Evolutionary conservation across 192 early-diverging fungal genomes (phyloP), one percentile per base, ranked within the genome.

Genomic region (Backusella parvicylindrica): DNA sequence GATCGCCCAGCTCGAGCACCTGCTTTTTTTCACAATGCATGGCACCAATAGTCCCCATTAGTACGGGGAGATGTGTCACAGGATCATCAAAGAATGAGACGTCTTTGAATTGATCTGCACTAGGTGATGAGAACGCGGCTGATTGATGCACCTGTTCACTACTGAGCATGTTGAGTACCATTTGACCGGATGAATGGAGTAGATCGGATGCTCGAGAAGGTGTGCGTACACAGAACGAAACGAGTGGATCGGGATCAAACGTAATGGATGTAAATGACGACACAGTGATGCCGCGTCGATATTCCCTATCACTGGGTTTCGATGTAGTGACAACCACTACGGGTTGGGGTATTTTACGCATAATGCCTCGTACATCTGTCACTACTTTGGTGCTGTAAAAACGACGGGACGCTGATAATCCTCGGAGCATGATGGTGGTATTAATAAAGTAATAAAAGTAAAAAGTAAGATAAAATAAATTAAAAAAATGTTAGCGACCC

Each of bases 201-300:
- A 88, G 66, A 2, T 78, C 79, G 0, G 90, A 89, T 2, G 87
- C 88, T 11, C 84, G 79, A 12, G 91, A 92, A 3, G 89, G 91
- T 0, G 81, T 73, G n/a, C 88, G 86, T 1, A 92, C 84, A 74
- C 84, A 85, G 64, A 92, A 92, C 0, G 88, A 83, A 21, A 92
- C 77, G 15, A 89, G 77, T 8, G 91, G 88, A 6, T 80, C 71
- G 9, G 91, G 91, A 28, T 83, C 71, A 3, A 92, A 76, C 6
- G 88, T 87, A 30, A 92, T 85, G 1, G 91, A 91, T 0, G 88
- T 89, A 64, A 92, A 91, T 5, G 90, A 91, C 11, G 85, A 86
- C 33, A 89, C 86, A 9, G 91, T 92, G 64, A 88, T 91, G 9
- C 91, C 91, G 23, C 87, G 84, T 32, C 79, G 79, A 26, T 81